phyloP scores from a whole-genome alignment of 106 monocot species.

The Dioscorea dumetorum region DNA sequence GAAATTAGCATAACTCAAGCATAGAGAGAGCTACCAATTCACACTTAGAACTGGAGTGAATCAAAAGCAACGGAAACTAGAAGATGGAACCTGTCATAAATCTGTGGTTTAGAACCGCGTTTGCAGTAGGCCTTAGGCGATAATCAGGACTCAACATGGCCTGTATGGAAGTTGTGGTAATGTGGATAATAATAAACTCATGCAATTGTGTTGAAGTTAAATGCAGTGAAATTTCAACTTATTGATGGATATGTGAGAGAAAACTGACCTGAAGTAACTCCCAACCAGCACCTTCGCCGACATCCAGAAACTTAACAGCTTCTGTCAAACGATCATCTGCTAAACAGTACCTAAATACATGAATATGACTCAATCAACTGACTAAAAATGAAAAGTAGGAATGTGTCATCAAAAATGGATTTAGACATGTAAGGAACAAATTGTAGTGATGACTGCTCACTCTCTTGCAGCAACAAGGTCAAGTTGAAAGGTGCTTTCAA shows the following conservation, averaged over 20 bases:
- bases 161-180: conserved; percentile 16
- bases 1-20: too few relatives aligned
- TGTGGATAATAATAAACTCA: too few relatives aligned
- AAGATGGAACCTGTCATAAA: conserved; percentile 72
- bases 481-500: conserved; percentile 90
- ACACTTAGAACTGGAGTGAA: too few relatives aligned
- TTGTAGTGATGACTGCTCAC: conserved; percentile 38
- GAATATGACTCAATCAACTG: not conserved
- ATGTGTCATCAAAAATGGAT: not conserved
- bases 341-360: conserved; percentile 66
- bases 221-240: too few relatives aligned
- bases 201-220: too few relatives aligned
- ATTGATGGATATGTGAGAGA: not conserved
- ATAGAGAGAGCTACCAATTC: too few relatives aligned
- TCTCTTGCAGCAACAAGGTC: conserved; percentile 90
- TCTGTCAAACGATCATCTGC: conserved; percentile 83
- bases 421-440: not conserved
- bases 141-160: conserved; percentile 89
- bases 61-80: not conserved
- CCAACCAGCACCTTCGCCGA: conserved; percentile 85
- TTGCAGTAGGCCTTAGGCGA: conserved; percentile 69
- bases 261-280: conserved; percentile 77
- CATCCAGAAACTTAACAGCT: conserved; percentile 90
- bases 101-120: conserved; percentile 77
- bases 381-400: not conserved